Conservation (phyloP, 2,329 filamentous ascomycete species). For the Aspergillus hortae region DNA sequence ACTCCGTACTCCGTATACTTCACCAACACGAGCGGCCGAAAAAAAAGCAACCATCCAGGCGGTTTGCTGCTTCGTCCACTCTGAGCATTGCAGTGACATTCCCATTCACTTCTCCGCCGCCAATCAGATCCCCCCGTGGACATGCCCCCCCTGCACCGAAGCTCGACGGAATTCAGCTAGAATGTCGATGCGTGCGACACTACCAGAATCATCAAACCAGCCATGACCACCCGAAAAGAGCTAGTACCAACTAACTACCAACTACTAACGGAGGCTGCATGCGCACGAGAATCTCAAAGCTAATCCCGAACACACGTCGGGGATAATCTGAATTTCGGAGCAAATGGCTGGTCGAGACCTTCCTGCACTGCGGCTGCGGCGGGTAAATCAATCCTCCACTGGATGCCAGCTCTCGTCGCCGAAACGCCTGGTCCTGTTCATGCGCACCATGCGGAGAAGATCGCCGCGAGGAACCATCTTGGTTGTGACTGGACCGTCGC, state of each 20-base stretch:
- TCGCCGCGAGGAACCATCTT: neutral
- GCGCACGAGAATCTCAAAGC: neutral
- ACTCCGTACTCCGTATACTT: neutral
- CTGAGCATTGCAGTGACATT: too few relatives aligned
- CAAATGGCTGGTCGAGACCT: neutral
- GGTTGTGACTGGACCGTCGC: neutral
- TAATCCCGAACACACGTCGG: too few relatives aligned
- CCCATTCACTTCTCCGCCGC: too few relatives aligned
- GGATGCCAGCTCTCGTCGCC: neutral
- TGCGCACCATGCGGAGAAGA: slow-evolving; percentile 1
- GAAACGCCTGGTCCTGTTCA: neutral
- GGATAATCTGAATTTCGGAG: neutral
- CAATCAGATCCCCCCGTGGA: neutral
- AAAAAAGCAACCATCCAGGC: neutral
- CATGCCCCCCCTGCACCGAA: neutral
- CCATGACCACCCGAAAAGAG: neutral
- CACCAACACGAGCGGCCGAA: neutral
- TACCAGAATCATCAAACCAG: neutral
- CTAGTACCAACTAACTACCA: neutral
- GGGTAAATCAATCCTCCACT: neutral
- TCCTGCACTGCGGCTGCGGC: neutral
- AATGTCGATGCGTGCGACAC: neutral
- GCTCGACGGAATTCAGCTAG: neutral
- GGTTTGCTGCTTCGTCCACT: too few relatives aligned
- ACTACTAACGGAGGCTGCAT: neutral